Evolutionary conservation across 2,329 filamentous ascomycete species (phyloP).

Genomic region (Talaromyces funiculosus): DNA sequence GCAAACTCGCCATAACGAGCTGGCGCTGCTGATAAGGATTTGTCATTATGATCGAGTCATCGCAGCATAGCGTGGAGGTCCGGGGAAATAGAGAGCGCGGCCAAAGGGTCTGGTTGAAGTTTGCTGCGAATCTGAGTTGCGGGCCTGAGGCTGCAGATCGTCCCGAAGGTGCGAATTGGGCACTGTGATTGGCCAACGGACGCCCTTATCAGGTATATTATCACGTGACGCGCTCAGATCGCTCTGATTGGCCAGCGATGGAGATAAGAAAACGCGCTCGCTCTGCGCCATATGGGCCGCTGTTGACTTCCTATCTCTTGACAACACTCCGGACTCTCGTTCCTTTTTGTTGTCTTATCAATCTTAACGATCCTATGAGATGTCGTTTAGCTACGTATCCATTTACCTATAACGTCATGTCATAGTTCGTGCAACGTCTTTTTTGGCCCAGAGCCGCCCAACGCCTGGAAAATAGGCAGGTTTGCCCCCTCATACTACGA

Average conservation of each 20-base stretch:
- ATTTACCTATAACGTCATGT: background rate
- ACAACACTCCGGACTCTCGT: background rate
- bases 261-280: background rate
- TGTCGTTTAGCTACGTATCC: background rate
- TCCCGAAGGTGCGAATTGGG: background rate
- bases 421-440: background rate
- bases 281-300: background rate
- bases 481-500: background rate
- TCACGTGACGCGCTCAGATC: constrained; percentile 3
- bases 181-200: background rate
- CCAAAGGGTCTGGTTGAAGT: background rate
- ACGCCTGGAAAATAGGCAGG: background rate
- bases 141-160: constrained; percentile 12
- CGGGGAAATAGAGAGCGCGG: background rate
- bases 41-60: constrained; percentile 14
- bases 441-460: background rate
- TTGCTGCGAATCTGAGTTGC: background rate
- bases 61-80: background rate
- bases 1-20: background rate
- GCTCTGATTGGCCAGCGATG: background rate
- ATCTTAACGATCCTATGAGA: background rate
- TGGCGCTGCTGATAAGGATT: constrained; percentile 7
- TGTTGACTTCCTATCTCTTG: background rate
- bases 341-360: background rate
- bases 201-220: constrained; percentile 8